A percentile compares a stretch with the other conserved stretches of the same genome.
Evolutionary conservation across 495 filamentous ascomycete genomes (phyloP).

Genomic region (Hypomontagnella monticulosa): DNA sequence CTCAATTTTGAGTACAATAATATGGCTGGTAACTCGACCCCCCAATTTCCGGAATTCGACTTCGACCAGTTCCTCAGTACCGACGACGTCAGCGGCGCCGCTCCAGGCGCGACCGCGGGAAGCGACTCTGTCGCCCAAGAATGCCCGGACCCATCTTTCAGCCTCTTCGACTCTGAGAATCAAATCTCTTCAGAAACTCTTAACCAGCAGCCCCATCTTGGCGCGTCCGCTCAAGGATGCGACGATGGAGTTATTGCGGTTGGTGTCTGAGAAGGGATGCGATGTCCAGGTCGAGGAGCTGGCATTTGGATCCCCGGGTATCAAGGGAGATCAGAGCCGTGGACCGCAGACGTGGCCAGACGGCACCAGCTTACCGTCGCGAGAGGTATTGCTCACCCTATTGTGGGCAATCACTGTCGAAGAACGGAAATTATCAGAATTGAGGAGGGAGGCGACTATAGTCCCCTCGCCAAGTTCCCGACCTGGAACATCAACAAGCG

Average conservation of each 20-base stretch:
- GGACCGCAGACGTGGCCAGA: slow-evolving; percentile 53
- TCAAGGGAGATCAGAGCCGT: slow-evolving; percentile 52
- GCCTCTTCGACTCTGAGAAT: slow-evolving; percentile 59
- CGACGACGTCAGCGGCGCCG: slow-evolving; percentile 56
- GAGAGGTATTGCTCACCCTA: slow-evolving; percentile 62
- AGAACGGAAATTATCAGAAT: slow-evolving; percentile 49
- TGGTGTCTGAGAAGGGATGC: slow-evolving; percentile 60
- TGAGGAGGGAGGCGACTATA: slow-evolving; percentile 26
- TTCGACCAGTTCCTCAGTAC: slow-evolving; percentile 63
- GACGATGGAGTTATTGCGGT: slow-evolving; percentile 88
- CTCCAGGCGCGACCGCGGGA: slow-evolving; percentile 48
- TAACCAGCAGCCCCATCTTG: slow-evolving; percentile 88
- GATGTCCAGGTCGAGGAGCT: slow-evolving; percentile 52
- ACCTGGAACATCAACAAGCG: slow-evolving; percentile 43
- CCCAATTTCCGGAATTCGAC: slow-evolving; percentile 63
- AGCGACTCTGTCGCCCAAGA: slow-evolving; percentile 47
- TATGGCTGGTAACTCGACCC: slow-evolving; percentile 81
- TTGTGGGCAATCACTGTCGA: slow-evolving; percentile 62
- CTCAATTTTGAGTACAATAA: slow-evolving; percentile 81
- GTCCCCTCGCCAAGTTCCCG: slow-evolving; percentile 38
- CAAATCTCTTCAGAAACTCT: slow-evolving; percentile 61
- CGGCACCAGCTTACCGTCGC: slow-evolving; percentile 59
- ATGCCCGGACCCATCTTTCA: slow-evolving; percentile 40
- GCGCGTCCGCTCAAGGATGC: slow-evolving; percentile 91
- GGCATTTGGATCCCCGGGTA: slow-evolving; percentile 50